These are phyloP conservation scores for Ophidiomyces ophidiicola DNA, from an alignment of 2,329 filamentous ascomycete genomes.

Conservation along the genomic window DNA sequence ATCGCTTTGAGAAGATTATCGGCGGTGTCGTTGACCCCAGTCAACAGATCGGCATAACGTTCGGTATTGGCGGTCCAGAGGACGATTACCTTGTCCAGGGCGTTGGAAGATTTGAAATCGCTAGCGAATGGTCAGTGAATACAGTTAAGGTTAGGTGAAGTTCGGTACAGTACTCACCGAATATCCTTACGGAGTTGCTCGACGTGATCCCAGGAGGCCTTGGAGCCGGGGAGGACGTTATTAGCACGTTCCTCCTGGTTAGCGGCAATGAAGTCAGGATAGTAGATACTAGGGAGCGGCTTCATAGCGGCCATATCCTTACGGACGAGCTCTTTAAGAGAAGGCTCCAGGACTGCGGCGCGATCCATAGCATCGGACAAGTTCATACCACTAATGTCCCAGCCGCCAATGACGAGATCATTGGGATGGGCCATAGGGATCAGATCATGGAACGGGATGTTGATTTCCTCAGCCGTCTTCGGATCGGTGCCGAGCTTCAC, in stretches of 20 bases:
- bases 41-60: constrained; percentile 77
- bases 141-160: background rate
- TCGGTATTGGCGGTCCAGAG: constrained; percentile 99
- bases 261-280: constrained; percentile 96
- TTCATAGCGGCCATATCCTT: constrained; percentile 88
- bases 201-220: constrained; percentile 76
- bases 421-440: constrained; percentile 96
- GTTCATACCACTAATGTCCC: constrained; percentile 92
- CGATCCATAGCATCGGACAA: constrained; percentile 89
- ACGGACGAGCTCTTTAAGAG: constrained; percentile 73
- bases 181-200: constrained; percentile 91
- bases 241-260: constrained; percentile 96
- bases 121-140: constrained; percentile 31
- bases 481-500: constrained; percentile 88
- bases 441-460: constrained; percentile 88
- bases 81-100: constrained; percentile 87
- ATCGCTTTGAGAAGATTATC: constrained; percentile 86
- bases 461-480: constrained; percentile 75
- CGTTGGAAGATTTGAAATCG: constrained; percentile 77
- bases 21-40: constrained; percentile 90
- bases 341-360: constrained; percentile 87
- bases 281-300: constrained; percentile 91
- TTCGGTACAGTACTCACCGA: constrained; percentile 41
- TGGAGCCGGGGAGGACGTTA: constrained; percentile 71
- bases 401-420: constrained; percentile 86